phyloP scores from a whole-genome alignment of 108 stramenopile genomes.

The Hondaea fermentalgiana region DNA sequence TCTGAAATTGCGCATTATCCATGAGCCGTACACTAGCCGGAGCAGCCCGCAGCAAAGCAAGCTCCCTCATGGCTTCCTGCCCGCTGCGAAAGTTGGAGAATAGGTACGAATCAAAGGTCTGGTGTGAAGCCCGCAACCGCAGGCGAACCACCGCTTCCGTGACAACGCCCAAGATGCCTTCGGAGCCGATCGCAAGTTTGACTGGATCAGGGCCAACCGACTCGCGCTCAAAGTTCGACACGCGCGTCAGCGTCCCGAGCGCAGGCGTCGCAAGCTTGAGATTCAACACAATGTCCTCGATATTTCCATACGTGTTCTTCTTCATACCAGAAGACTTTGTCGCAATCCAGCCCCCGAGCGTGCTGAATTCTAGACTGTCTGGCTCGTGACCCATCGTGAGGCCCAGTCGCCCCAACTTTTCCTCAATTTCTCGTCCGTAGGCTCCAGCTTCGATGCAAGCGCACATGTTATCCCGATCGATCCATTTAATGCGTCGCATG shows the following conservation, averaged over 20 bases:
- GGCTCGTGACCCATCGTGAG: slow-evolving; percentile 89
- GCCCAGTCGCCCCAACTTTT: slow-evolving; percentile 59
- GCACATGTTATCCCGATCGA: slow-evolving; percentile 72
- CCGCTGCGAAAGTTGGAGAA: slow-evolving; percentile 66
- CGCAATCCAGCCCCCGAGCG: slow-evolving; percentile 90
- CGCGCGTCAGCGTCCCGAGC: slow-evolving; percentile 4
- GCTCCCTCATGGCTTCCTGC: slow-evolving; percentile 57
- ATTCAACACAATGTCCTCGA: slow-evolving; percentile 82
- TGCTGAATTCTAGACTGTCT: slow-evolving; percentile 86
- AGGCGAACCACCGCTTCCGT: slow-evolving; percentile 74
- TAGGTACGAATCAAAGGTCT: slow-evolving; percentile 59
- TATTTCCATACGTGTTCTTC: slow-evolving; percentile 83
- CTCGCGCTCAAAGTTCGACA: slow-evolving; percentile 52
- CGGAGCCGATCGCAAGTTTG: slow-evolving; percentile 74
- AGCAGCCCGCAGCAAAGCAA: slow-evolving; percentile 53
- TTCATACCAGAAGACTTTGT: slow-evolving; percentile 94
- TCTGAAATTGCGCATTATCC: slow-evolving; percentile 81
- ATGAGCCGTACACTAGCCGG: slow-evolving; percentile 76
- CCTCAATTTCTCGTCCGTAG: slow-evolving; percentile 61
- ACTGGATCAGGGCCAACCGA: slow-evolving; percentile 67
- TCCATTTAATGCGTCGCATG: slow-evolving; percentile 63
- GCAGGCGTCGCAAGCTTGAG: slow-evolving; percentile 61
- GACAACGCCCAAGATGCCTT: slow-evolving; percentile 79
- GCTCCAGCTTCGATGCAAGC: slow-evolving; percentile 79
- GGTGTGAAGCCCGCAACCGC: slow-evolving; percentile 63